These are phyloP conservation scores for Pulicaria dysenterica DNA, from an alignment of 129 eudicot species.

Conservation along the genomic window DNA sequence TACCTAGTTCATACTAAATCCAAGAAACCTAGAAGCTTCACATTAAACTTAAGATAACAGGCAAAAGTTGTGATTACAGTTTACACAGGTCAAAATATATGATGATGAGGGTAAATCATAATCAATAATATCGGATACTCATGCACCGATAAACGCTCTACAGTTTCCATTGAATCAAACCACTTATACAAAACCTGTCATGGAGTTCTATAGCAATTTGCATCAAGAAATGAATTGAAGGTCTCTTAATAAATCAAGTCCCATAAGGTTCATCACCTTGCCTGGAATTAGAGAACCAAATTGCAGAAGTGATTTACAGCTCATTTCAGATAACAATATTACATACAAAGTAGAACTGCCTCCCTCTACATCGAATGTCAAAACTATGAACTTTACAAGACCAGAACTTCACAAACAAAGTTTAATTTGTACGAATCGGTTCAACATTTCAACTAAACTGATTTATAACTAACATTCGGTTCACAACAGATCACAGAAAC, in stretches of 20 bases:
- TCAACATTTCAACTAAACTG: neutral
- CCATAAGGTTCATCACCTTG: neutral
- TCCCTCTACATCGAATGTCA: neutral
- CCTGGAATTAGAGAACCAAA: neutral
- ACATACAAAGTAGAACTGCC: neutral
- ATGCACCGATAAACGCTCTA: too few relatives aligned
- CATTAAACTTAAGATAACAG: too few relatives aligned
- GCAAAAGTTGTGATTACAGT: too few relatives aligned
- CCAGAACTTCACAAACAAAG: constrained; percentile 1
- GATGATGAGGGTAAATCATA: too few relatives aligned
- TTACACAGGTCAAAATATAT: too few relatives aligned
- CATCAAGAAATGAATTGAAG: neutral
- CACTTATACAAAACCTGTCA: too few relatives aligned
- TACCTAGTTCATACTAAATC: neutral
- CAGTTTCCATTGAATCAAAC: too few relatives aligned
- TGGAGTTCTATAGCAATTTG: too few relatives aligned
- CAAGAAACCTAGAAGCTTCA: neutral
- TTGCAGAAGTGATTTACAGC: neutral
- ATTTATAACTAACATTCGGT: neutral
- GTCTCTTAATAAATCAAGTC: neutral
- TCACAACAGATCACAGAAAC: neutral
- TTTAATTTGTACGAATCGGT: neutral
- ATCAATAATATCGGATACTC: too few relatives aligned
- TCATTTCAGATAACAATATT: neutral
- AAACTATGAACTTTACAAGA: neutral